phyloP scores from a whole-genome alignment of 2,329 filamentous ascomycete genomes.

The Fusarium annulatum region DNA sequence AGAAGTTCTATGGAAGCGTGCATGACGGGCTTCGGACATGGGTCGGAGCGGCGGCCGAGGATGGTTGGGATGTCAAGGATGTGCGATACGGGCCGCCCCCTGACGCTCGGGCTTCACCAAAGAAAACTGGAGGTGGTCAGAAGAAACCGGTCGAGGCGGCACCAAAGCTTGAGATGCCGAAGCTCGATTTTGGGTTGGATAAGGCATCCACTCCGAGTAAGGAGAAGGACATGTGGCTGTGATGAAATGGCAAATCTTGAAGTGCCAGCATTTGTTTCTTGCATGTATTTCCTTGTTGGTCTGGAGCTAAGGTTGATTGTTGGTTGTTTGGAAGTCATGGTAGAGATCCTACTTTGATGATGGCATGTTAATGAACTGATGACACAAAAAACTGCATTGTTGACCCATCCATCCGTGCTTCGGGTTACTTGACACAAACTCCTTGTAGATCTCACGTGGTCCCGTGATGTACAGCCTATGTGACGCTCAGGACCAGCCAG shows the following conservation, averaged over 20 bases:
- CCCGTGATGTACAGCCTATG: not conserved
- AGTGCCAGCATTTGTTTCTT: slow-evolving; percentile 35
- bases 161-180: slow-evolving; percentile 71
- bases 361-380: slow-evolving; percentile 55
- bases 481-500: slow-evolving; percentile 4
- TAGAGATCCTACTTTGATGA: slow-evolving; percentile 47
- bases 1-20: slow-evolving; percentile 95
- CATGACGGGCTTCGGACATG: slow-evolving; percentile 90
- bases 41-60: slow-evolving; percentile 87
- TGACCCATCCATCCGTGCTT: slow-evolving; percentile 16
- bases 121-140: slow-evolving; percentile 52
- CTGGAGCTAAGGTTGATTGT: slow-evolving; percentile 42
- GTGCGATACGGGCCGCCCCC: slow-evolving; percentile 77
- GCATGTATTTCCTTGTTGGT: slow-evolving; percentile 39
- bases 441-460: slow-evolving; percentile 15
- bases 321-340: slow-evolving; percentile 46
- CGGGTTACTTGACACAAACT: slow-evolving; percentile 20
- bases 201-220: slow-evolving; percentile 45
- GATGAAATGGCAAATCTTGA: slow-evolving; percentile 24
- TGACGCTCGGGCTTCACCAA: slow-evolving; percentile 47
- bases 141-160: slow-evolving; percentile 64
- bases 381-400: slow-evolving; percentile 45
- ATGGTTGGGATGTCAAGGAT: slow-evolving; percentile 86
- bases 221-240: slow-evolving; percentile 50
- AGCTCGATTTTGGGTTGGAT: slow-evolving; percentile 62